Base-by-base conservation (phyloP, 257 asterid species). In the Ilex asprella region DNA sequence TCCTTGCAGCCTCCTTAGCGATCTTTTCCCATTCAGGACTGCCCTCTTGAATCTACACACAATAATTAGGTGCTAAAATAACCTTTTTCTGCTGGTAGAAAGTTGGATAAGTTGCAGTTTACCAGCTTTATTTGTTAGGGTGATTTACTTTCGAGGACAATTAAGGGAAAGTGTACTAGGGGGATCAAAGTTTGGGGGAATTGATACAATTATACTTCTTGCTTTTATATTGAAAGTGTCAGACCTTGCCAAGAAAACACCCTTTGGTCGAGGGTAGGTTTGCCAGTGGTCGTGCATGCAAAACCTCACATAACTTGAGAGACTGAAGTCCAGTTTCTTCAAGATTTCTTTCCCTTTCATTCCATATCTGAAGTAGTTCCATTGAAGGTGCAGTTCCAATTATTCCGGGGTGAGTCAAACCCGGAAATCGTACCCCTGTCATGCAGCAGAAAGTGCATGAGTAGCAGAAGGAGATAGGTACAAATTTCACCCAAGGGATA, bases 351-450 rank as follows among this genome's bases (percentile, higher is more conserved):
- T 93, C 99, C 59, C 97, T 84, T 57, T 79, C 79, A 60, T 86
- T 93, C 99, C 99, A 93, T 65, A 89, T 89, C 5, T 62, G 70
- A 8, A 93, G 95, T 51, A 89, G 57, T 59, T 89, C 97, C 81
- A 58, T 82, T 16, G 96, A 93, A 64, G 99, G 99, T 1, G 97
- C 94, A 15, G 99, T 89, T 69, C 99, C 99, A 54, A 93, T 75
- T 68, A 93, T 79, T 49, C 99, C 97, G 13, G 97, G 99, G 73
- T 89, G 97, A 15, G 89, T 82, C 69, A 93, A 64, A 35, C 99
- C 97, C 31, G 97, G 99, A 75, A 93, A 93, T 67, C 95, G 69
- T 13, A 93, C 96, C 10, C 97, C 99, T 89, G 52, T 55, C 29
- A 15, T 49, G 55, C 43, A 14, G 50, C 7, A 16, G 44, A 62